These are phyloP conservation scores for Tricholoma sp. DNA, from an alignment of 768 basidiomycete genomes.

Conservation along the genomic window DNA sequence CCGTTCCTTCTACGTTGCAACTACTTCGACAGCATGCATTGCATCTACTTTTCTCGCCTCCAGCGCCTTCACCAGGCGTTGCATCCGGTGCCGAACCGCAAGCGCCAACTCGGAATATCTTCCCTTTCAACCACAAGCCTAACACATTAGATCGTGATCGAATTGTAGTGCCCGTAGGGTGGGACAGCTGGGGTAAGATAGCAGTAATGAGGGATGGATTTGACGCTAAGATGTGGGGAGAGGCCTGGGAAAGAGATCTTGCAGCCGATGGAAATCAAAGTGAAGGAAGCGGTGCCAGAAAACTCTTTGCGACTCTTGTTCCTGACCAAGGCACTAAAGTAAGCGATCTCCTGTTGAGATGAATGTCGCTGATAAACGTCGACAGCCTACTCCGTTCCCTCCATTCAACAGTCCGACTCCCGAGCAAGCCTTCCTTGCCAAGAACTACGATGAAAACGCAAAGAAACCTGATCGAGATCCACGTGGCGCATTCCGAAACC, in stretches of 20 bases:
- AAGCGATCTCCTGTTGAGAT: constrained; percentile 15
- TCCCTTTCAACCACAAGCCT: constrained; percentile 82
- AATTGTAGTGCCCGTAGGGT: constrained; percentile 89
- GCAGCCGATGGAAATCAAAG: constrained; percentile 36
- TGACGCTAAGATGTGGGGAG: constrained; percentile 74
- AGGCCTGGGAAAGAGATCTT: constrained; percentile 75
- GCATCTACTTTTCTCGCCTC: constrained; percentile 73
- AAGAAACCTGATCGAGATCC: constrained; percentile 91
- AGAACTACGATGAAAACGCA: constrained; percentile 88
- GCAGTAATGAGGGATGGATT: constrained; percentile 87
- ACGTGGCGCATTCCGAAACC: constrained; percentile 80
- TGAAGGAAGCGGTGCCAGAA: constrained; percentile 58
- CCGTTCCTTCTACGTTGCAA: constrained; percentile 67
- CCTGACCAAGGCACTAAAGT: constrained; percentile 76
- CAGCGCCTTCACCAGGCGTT: constrained; percentile 64
- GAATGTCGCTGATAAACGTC: neutral
- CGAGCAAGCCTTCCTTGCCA: constrained; percentile 87
- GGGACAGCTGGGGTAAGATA: constrained; percentile 99
- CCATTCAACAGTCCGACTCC: constrained; percentile 78
- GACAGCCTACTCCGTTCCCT: constrained; percentile 59
- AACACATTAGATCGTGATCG: constrained; percentile 92
- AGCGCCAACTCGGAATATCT: constrained; percentile 68
- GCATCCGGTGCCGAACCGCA: constrained; percentile 59
- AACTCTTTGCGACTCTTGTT: constrained; percentile 65
- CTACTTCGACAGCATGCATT: constrained; percentile 80